phyloP scores from a whole-genome alignment of 192 early-diverging fungal species.

The Coemansia pectinata region DNA sequence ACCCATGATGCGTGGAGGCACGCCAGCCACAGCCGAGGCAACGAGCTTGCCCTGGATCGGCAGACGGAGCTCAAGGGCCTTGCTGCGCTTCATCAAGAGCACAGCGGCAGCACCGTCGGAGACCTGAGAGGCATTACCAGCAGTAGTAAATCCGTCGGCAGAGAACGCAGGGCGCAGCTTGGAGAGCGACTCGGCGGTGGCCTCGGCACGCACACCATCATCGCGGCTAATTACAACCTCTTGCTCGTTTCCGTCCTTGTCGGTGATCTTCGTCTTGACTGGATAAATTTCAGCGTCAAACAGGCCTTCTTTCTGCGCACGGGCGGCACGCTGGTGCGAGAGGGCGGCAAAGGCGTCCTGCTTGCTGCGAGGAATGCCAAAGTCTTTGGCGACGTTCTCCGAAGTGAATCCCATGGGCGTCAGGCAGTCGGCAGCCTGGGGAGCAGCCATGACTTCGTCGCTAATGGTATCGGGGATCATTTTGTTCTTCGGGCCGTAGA shows the following conservation, averaged over 20 bases:
- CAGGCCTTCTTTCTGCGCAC: conserved; percentile 86
- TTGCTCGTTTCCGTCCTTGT: conserved; percentile 79
- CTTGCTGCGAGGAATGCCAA: conserved; percentile 77
- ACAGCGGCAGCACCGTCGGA: conserved; percentile 97
- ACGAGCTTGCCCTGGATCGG: conserved; percentile 86
- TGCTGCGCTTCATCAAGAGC: conserved; percentile 91
- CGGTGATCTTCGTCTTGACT: conserved; percentile 68
- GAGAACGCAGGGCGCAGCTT: conserved; percentile 91
- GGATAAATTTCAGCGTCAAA: conserved; percentile 94
- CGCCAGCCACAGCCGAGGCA: conserved; percentile 84
- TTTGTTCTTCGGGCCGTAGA: conserved; percentile 72
- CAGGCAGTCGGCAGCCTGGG: conserved; percentile 79
- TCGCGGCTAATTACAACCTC: conserved; percentile 76
- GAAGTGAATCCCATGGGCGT: conserved; percentile 93
- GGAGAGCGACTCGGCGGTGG: conserved; percentile 75
- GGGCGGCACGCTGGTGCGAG: conserved; percentile 80
- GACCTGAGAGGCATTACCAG: conserved; percentile 96
- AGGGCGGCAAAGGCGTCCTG: conserved; percentile 90
- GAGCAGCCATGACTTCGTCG: conserved; percentile 72
- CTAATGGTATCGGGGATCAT: conserved; percentile 73
- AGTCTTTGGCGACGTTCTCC: conserved; percentile 94
- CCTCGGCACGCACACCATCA: conserved; percentile 84
- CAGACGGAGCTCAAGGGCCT: conserved; percentile 82
- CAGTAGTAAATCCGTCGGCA: conserved; percentile 82
- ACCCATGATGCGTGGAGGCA: conserved; percentile 95